phyloP scores from a whole-genome alignment of 192 early-diverging fungal genomes.

The Linnemannia zychae region DNA sequence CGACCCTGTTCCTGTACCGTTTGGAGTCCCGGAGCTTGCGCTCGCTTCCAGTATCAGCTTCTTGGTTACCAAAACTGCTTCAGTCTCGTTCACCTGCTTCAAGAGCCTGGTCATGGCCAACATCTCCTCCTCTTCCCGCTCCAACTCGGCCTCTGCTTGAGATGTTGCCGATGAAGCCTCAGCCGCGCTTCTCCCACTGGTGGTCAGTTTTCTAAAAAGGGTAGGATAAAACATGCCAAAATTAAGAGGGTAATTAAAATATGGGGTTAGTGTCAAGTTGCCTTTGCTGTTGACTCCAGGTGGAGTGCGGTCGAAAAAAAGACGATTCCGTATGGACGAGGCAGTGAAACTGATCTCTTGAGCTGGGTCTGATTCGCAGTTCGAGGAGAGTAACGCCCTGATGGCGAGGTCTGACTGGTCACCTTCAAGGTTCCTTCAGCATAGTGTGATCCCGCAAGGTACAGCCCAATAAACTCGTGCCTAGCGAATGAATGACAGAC shows the following conservation, averaged over 20 bases:
- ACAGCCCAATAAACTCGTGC: background rate
- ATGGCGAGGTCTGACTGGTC: background rate
- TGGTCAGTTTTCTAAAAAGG: slow-evolving; percentile 20
- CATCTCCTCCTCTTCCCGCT: slow-evolving; percentile 43
- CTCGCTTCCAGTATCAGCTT: slow-evolving; percentile 16
- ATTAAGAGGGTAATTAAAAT: slow-evolving; percentile 11
- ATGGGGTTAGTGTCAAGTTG: background rate
- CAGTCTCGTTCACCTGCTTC: slow-evolving; percentile 16
- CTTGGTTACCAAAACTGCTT: slow-evolving; percentile 18
- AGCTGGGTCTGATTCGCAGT: background rate
- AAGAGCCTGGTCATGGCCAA: slow-evolving; percentile 16
- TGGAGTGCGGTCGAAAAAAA: background rate
- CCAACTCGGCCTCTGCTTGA: slow-evolving; percentile 26
- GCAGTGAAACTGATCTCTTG: background rate
- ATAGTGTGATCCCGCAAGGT: background rate
- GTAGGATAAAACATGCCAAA: background rate
- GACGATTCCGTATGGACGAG: background rate
- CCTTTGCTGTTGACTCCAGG: background rate
- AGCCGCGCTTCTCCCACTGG: background rate
- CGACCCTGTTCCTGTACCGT: background rate
- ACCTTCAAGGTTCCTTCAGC: background rate
- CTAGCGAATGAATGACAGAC: background rate
- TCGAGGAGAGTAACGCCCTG: background rate
- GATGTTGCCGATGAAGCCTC: background rate
- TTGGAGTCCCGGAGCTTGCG: background rate